Percentiles rank a stretch among this genome's conserved stretches.
Conservation (phyloP, 768 basidiomycete species). For the Clavaria fumosa region DNA sequence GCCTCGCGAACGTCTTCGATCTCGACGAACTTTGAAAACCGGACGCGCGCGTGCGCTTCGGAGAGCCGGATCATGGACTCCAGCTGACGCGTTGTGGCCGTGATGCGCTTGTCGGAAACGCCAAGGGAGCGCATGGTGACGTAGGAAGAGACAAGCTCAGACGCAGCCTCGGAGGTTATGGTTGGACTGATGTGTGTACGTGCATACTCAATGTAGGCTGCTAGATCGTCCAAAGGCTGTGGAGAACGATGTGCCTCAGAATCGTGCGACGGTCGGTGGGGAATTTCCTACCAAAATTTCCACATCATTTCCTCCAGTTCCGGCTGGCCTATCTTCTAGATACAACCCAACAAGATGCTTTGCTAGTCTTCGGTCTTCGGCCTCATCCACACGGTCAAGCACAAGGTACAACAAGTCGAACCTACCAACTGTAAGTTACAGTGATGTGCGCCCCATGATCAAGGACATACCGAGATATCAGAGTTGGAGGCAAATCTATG, state of each 20-base stretch:
- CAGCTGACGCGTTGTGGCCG: slow-evolving; percentile 92
- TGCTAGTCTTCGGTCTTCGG: slow-evolving; percentile 70
- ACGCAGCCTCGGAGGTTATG: slow-evolving; percentile 72
- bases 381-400: slow-evolving; percentile 86
- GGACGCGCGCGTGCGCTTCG: slow-evolving; percentile 95
- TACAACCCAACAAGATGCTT: slow-evolving; percentile 90
- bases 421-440: too few species aligned
- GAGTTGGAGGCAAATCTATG: slow-evolving; percentile 92
- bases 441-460: too few species aligned
- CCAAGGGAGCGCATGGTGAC: slow-evolving; percentile 91
- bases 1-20: slow-evolving; percentile 82
- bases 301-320: slow-evolving; percentile 37
- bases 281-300: slow-evolving; percentile 61
- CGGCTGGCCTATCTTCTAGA: slow-evolving; percentile 73
- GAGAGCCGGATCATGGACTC: slow-evolving; percentile 94
- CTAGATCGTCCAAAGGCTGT: slow-evolving; percentile 79
- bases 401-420: slow-evolving; percentile 96
- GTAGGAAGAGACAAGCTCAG: slow-evolving; percentile 77
- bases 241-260: neutral
- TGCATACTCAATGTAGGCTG: slow-evolving; percentile 90
- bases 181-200: slow-evolving; percentile 73
- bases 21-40: slow-evolving; percentile 79
- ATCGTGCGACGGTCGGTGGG: neutral
- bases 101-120: slow-evolving; percentile 78
- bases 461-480: slow-evolving; percentile 95